These are phyloP conservation scores for Forsythia viridissima DNA, from an alignment of 257 asterid species.

Conservation along the genomic window DNA sequence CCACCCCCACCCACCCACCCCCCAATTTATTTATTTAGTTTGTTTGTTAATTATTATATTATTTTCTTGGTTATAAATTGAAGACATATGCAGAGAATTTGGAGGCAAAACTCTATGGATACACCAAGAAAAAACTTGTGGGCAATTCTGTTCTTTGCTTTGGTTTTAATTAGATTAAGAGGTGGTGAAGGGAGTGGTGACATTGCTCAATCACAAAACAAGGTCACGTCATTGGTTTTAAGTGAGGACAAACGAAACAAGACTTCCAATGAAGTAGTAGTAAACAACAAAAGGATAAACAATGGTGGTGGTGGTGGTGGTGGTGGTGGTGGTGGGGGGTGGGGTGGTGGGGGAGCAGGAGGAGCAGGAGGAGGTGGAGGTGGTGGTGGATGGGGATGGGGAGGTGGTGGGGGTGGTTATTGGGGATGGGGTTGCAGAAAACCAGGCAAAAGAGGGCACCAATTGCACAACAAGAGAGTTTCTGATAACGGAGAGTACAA, in stretches of 20 bases:
- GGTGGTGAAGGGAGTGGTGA: background rate
- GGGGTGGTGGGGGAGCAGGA: conserved; percentile 13
- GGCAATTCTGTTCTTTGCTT: background rate
- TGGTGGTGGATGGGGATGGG: conserved; percentile 53
- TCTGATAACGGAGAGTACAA: conserved; percentile 21
- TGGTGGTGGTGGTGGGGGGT: conserved; percentile 20
- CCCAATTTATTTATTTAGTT: background rate
- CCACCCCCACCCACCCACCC: background rate
- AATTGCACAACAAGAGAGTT: conserved; percentile 19
- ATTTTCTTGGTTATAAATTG: background rate
- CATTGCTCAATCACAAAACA: background rate
- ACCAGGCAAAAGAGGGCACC: conserved; percentile 1
- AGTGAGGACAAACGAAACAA: background rate
- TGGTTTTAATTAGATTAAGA: background rate
- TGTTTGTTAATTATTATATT: background rate
- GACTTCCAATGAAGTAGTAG: background rate
- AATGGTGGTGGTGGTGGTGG: conserved; percentile 62
- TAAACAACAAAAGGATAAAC: conserved; percentile 19
- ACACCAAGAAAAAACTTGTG: background rate
- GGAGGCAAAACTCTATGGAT: background rate
- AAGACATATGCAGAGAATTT: background rate
- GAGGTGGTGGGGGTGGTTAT: conserved; percentile 36
- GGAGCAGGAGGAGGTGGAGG: conserved; percentile 24
- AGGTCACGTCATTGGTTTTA: background rate
- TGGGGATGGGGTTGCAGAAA: conserved; percentile 33